Percentiles rank a stretch among this genome's conserved stretches.
phyloP scores from a whole-genome alignment of 2,329 filamentous ascomycete genomes.

The Grosmannia penicillata region DNA sequence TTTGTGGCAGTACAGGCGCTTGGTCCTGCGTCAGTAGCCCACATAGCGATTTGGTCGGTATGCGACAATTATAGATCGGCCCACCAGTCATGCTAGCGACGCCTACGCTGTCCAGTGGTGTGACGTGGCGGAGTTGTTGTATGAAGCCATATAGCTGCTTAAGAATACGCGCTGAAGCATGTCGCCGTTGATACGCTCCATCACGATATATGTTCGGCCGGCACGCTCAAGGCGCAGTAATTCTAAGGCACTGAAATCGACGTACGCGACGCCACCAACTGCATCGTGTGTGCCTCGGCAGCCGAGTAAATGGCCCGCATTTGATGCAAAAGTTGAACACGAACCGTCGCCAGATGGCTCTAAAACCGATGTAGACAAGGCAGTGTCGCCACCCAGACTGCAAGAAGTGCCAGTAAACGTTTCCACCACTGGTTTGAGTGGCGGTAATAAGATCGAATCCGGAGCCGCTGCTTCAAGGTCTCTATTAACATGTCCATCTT shows the following conservation, averaged over 20 bases:
- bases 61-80: background rate
- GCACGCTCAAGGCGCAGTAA: conserved; percentile 1
- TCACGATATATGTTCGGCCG: conserved; percentile 3
- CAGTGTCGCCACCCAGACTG: background rate
- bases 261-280: conserved; percentile 1
- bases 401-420: background rate
- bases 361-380: background rate
- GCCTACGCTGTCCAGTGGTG: background rate
- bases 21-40: too few relatives aligned
- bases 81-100: background rate
- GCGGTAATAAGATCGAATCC: too few relatives aligned
- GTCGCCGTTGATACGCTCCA: conserved; percentile 1
- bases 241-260: conserved; percentile 5
- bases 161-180: too few relatives aligned
- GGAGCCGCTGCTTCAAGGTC: too few relatives aligned
- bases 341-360: background rate
- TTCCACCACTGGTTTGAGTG: too few relatives aligned
- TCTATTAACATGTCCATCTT: too few relatives aligned
- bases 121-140: background rate
- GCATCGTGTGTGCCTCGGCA: conserved; percentile 3
- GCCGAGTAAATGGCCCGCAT: background rate
- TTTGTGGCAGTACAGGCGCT: too few relatives aligned
- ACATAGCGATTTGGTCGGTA: background rate
- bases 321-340: background rate
- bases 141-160: background rate